Evolutionary conservation across 176 grass and related monocot species (phyloP), one percentile per base, ranked within the genome.

Genomic region (Thinopyrum elongatum): DNA sequence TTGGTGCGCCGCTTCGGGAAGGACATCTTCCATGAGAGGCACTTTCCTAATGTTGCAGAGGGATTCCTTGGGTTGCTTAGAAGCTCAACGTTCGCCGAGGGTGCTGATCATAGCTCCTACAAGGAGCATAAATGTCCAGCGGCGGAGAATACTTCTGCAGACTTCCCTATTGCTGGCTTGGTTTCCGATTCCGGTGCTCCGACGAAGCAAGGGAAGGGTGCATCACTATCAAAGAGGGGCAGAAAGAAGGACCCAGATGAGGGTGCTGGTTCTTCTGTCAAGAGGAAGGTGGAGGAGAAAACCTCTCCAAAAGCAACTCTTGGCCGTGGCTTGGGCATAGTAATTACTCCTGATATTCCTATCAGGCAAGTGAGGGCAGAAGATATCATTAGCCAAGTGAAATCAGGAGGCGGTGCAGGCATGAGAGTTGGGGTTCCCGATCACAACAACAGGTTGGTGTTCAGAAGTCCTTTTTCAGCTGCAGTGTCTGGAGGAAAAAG

Each of bases 31-130:
- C 51, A 77, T 84, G 53, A 9, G 29, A 81, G n/a, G n/a, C 12
- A 28, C 57, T 87, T 88, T 12, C 65, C 80, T 2, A 81, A 88
- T 65, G 58, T 44, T 1, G n/a, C 76, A 16, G 78, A 73, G 61
- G 7, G 65, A 17, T 92, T 98, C 69, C 83, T 98, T 8, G n/a
- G 25, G 22, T 76, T 68, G 42, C 90, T 84, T 90, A 95, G 91
- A 87, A 93, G 86, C 42, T 78, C 16, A 5, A 6, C 10, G 16
- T 92, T 93, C 34, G 17, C 49, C 11, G 74, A n/a, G 33, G 33
- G 33, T 34, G 33, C 33, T 34, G 33, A 34, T 34, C 33, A 34
- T 34, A 34, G 33, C 33, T 34, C 33, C 33, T 34, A 34, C 33
- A 34, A 34, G 33, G 33, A 34, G 33, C 33, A 34, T 34, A 34